These are phyloP conservation scores for Lathyrus aphaca DNA, from an alignment of 306 rosid genomes.

Conservation along the genomic window DNA sequence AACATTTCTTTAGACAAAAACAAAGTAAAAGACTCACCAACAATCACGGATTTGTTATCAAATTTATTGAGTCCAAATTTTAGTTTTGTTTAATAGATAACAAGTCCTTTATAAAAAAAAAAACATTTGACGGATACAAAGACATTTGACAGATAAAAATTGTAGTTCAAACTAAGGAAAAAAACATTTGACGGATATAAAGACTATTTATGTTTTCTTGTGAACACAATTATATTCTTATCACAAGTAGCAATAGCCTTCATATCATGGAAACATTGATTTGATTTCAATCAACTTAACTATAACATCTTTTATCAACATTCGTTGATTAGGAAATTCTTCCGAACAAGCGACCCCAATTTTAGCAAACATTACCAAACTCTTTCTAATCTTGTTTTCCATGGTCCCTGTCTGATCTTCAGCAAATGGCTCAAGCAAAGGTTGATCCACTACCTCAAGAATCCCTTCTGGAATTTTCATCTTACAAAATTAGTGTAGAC, in stretches of 20 bases:
- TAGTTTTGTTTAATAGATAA: too few relatives aligned
- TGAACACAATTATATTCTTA: not conserved
- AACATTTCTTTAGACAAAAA: not conserved
- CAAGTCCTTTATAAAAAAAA: too few relatives aligned
- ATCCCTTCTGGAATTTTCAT: slow-evolving; percentile 22
- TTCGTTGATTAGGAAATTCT: slow-evolving; percentile 1
- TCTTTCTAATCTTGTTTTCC: slow-evolving; percentile 5
- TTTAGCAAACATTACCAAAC: slow-evolving; percentile 22
- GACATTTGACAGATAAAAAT: too few relatives aligned
- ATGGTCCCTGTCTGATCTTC: not conserved
- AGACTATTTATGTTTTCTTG: not conserved
- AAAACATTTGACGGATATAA: not conserved
- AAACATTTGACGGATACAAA: not conserved
- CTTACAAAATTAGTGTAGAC: slow-evolving; percentile 24
- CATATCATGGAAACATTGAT: not conserved
- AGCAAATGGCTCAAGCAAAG: not conserved
- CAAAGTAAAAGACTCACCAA: not conserved
- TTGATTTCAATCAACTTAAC: slow-evolving; percentile 28
- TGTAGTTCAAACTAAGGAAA: too few relatives aligned
- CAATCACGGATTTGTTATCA: not conserved
- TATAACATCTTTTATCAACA: slow-evolving; percentile 26
- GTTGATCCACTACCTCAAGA: slow-evolving; percentile 9
- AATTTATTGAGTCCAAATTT: not conserved
- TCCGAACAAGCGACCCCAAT: slow-evolving; percentile 46
- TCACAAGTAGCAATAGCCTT: not conserved